phyloP scores from a whole-genome alignment of 78 protist genomes.

The Dictyostelium purpureum region DNA sequence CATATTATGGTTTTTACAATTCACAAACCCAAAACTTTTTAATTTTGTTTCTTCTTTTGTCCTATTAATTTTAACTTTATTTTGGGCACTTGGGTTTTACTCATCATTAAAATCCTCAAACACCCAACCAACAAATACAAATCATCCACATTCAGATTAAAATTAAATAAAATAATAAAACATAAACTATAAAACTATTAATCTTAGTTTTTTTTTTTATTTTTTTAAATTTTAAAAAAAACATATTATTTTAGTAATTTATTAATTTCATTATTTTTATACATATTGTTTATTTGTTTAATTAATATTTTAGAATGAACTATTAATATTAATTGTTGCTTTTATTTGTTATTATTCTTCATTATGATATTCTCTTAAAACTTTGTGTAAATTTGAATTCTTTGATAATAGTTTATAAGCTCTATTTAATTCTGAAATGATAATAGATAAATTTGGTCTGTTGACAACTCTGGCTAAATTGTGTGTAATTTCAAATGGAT shows the following conservation, averaged over 20 bases:
- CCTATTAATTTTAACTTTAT: slow-evolving; percentile 25
- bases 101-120: background rate
- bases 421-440: slow-evolving; percentile 58
- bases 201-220: too few species aligned
- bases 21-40: slow-evolving; percentile 43
- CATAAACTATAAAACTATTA: too few species aligned
- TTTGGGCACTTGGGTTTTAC: slow-evolving; percentile 63
- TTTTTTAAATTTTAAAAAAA: too few species aligned
- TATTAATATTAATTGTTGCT: too few species aligned
- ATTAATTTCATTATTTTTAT: too few species aligned
- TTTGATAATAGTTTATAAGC: slow-evolving; percentile 67
- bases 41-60: slow-evolving; percentile 20
- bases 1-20: slow-evolving; percentile 30
- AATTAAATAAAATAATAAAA: too few species aligned
- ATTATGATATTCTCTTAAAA: slow-evolving; percentile 45
- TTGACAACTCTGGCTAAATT: slow-evolving; percentile 77
- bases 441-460: slow-evolving; percentile 39
- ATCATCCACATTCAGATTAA: too few species aligned
- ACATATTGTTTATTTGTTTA: too few species aligned
- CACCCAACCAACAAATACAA: too few species aligned
- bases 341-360: background rate
- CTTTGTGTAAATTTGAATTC: slow-evolving; percentile 49
- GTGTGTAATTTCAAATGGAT: slow-evolving; percentile 81
- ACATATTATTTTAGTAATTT: too few species aligned
- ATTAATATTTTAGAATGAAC: too few species aligned